Evolutionary conservation across 176 grass and related monocot species (phyloP), one percentile per base, ranked within the genome.

Genomic region (Aegilops tauschii): DNA sequence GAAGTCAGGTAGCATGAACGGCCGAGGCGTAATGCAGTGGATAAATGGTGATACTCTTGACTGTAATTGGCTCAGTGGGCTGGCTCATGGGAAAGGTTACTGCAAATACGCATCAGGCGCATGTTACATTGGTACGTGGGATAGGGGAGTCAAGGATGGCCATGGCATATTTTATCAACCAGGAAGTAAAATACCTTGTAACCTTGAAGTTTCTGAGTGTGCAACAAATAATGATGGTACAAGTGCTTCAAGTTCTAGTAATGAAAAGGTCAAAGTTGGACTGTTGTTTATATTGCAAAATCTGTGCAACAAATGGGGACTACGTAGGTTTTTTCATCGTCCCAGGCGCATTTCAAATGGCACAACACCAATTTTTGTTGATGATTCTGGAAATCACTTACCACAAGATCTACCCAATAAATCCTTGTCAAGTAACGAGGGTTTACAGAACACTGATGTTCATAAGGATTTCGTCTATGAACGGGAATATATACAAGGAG

Each of bases 71-170:
- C 56, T 87, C 76, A 91, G 91, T 85, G 97, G 94, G 65, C 78
- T 94, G 44, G 87, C 93, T 86, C 88, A 99, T 83, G 94, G 97
- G 18, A 90, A 91, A 65, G 94, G 97, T 39, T 91, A 89, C 70
- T 99, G 92, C 77, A 93, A 92, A 72, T 96, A 94, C 68, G 84
- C 74, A 40, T 90, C 89, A 78, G 92, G 89, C 59, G 84, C 90
- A 79, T 88, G 81, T 86, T 99, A 99, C 84, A 78, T 99, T 81
- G 97, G 97, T 77, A 94, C 83, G 47, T 99, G 97, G 97, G 95
- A 93, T 74, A 93, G 87, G 61, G 97, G 97, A 52, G 79, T 99
- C 68, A 99, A 96, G 88, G 97, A 99, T 94, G 97, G 97, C 3
- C 90, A 87, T 66, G 97, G 97, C 77, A 87, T 90, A 68, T 92